Base-by-base conservation (phyloP, 2,329 filamentous ascomycete species). In the Xylariaceae sp. region DNA sequence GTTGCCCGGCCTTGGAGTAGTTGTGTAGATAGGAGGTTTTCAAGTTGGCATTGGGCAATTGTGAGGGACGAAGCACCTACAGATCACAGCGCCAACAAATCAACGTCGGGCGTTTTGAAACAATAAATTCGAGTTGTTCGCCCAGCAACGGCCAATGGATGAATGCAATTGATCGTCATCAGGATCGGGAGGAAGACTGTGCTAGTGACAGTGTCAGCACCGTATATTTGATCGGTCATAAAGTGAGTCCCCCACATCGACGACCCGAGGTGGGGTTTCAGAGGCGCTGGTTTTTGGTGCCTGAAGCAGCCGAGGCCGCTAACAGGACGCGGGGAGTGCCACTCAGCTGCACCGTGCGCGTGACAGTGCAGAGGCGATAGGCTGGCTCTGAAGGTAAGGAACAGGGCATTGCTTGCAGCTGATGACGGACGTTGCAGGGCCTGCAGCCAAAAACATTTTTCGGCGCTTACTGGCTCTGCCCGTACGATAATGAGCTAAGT, bases 91-190 rank as follows among this genome's bases (percentile, higher is more conserved):
- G 11, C 37, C 11, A 42, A 42, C 37, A 42, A 42, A 42, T 8
- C 42, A 45, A 45, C 23, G 23, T 30, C 23, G 23, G 23, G 23
- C 23, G 23, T 30, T 30, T 30, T 30, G 23, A 30, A 30, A 30
- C 23, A 30, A 30, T 30, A 30, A 30, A 30, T 30, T 30, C 23
- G 23, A 30, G 23, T 15, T 65, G 62, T 64, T 65, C 62, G 64
- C 64, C 60, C 59, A 51, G 64, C 64, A 65, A 65, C 63, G 58
- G 55, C 50, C 53, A 52, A 18, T 34, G 17, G 45, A 17, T 7
- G 23, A 30, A 6, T 30, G 23, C 23, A 30, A 30, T 30, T 30
- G 23, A 30, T 30, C 23, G 23, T 30, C 23, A 30, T 30, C 37
- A 2, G 13, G 11, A 48, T 42, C 10, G 39, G 34, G 39, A 30